Percentiles rank a stretch among this genome's conserved stretches.
Evolutionary conservation across 768 basidiomycete species (phyloP).

Genomic region (Pisolithus orientalis): DNA sequence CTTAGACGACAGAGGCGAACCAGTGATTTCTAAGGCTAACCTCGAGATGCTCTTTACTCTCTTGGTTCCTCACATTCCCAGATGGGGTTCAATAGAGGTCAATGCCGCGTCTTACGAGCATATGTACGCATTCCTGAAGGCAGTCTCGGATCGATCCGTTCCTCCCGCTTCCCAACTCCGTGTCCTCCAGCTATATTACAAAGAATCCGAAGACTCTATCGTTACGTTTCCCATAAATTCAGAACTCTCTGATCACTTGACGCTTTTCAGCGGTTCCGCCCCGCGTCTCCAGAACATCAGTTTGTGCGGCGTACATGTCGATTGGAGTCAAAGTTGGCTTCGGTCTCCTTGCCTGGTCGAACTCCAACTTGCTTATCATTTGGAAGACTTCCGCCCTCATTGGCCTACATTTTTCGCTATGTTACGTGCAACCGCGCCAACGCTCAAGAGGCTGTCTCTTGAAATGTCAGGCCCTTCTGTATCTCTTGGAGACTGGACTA

Average conservation of each 20-base stretch:
- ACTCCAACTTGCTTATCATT: slow-evolving; percentile 58
- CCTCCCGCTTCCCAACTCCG: slow-evolving; percentile 50
- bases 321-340: slow-evolving; percentile 47
- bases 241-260: slow-evolving; percentile 33
- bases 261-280: slow-evolving; percentile 45
- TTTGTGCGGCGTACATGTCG: slow-evolving; percentile 67
- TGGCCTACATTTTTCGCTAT: slow-evolving; percentile 48
- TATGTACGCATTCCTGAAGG: slow-evolving; percentile 38
- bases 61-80: slow-evolving; percentile 46
- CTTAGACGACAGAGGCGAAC: slow-evolving; percentile 11
- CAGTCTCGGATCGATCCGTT: slow-evolving; percentile 32
- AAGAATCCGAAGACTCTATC: slow-evolving; percentile 33
- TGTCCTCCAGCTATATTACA: slow-evolving; percentile 48
- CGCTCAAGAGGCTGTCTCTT: slow-evolving; percentile 47
- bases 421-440: slow-evolving; percentile 47
- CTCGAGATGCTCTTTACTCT: slow-evolving; percentile 23
- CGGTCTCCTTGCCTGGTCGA: slow-evolving; percentile 31
- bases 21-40: slow-evolving; percentile 16
- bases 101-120: slow-evolving; percentile 40
- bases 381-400: slow-evolving; percentile 55
- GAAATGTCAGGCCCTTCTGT: slow-evolving; percentile 52
- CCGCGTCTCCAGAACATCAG: slow-evolving; percentile 45
- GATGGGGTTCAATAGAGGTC: slow-evolving; percentile 50
- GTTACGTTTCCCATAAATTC: slow-evolving; percentile 7
- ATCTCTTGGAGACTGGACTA: slow-evolving; percentile 31